phyloP scores from a whole-genome alignment of 345 rosid species.

The rapeseed (Brassica napus) region Da-Ae NC_063446.1:35775501-35776000 shows the following conservation, averaged over 20 bases:
- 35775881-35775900: conserved; percentile 80
- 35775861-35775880: conserved; percentile 91
- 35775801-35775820: conserved; percentile 94
- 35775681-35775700: conserved; percentile 99
- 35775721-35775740: background rate
- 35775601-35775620: conserved; percentile 37
- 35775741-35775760: background rate
- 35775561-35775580: conserved; percentile 42
- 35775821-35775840: conserved; percentile 81
- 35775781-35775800: conserved; percentile 78
- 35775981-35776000: conserved; percentile 95
- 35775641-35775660: conserved; percentile 2
- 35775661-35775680: conserved; percentile 29
- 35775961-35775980: conserved; percentile 84
- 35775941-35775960: conserved; percentile 74
- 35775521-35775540: conserved; percentile 3
- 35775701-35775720: conserved; percentile 53
- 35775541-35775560: conserved; percentile 40
- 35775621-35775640: conserved; percentile 6
- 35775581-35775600: conserved; percentile 39
- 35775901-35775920: conserved; percentile 89
- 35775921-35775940: conserved; percentile 81
- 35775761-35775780: background rate
- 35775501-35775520: conserved; percentile 5
- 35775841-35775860: conserved; percentile 94